phyloP scores from a whole-genome alignment of 1,139 yeast species.

The Taiozyma sp. region DNA sequence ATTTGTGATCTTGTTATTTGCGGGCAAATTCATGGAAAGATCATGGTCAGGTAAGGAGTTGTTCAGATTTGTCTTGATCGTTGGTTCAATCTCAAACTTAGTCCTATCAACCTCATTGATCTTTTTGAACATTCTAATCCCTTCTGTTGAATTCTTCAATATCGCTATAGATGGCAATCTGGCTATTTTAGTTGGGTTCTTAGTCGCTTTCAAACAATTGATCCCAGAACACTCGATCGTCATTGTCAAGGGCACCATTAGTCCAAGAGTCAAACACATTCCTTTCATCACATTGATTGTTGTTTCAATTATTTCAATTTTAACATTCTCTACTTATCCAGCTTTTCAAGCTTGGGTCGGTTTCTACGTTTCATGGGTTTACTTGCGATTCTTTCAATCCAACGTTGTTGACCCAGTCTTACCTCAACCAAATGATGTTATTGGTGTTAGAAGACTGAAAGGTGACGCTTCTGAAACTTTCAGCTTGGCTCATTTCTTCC shows the following conservation, averaged over 20 bases:
- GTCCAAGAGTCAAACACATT: constrained; percentile 66
- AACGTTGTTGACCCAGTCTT: constrained; percentile 30
- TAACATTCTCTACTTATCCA: constrained; percentile 42
- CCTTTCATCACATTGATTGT: constrained; percentile 54
- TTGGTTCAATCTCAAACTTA: constrained; percentile 57
- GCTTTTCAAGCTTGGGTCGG: constrained; percentile 63
- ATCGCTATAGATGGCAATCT: constrained; percentile 64
- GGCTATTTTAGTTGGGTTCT: constrained; percentile 64
- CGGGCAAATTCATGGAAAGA: constrained; percentile 47
- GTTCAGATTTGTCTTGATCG: constrained; percentile 49
- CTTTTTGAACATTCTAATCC: constrained; percentile 32
- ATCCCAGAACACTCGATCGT: constrained; percentile 83
- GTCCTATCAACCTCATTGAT: constrained; percentile 34
- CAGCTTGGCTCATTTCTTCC: constrained; percentile 78
- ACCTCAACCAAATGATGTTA: constrained; percentile 24
- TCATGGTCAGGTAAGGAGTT: constrained; percentile 58
- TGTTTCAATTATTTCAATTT: constrained; percentile 41
- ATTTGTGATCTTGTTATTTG: constrained; percentile 43
- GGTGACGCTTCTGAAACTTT: constrained; percentile 95
- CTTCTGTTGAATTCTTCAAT: constrained; percentile 22
- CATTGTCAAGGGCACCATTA: constrained; percentile 55
- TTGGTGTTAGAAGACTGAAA: constrained; percentile 33
- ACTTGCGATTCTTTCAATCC: constrained; percentile 70
- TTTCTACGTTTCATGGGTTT: constrained; percentile 65
- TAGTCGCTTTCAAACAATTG: constrained; percentile 83